phyloP scores from a whole-genome alignment of 1,284 basidiomycete genomes.

The Irpex sp. region DNA sequence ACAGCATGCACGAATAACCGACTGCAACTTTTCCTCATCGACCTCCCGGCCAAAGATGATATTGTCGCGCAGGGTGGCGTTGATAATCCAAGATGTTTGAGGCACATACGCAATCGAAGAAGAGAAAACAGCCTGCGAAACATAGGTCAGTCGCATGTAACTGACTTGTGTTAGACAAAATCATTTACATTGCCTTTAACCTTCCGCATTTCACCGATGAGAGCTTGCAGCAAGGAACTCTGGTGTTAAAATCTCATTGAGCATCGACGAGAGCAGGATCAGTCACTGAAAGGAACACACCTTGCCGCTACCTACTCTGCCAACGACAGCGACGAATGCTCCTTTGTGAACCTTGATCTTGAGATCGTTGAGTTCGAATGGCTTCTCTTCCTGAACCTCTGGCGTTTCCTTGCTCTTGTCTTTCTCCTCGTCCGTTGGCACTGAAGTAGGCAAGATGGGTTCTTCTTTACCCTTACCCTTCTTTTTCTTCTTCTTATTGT shows the following conservation, averaged over 20 bases:
- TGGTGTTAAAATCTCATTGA: constrained; percentile 18
- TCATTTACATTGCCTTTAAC: constrained; percentile 47
- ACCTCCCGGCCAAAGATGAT: constrained; percentile 61
- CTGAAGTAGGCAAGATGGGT: constrained; percentile 20
- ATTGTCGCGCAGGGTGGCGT: constrained; percentile 67
- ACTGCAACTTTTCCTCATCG: constrained; percentile 51
- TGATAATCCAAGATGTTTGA: constrained; percentile 79
- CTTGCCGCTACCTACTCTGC: constrained; percentile 73
- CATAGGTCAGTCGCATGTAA: background rate
- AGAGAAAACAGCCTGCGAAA: constrained; percentile 51
- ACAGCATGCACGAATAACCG: constrained; percentile 57
- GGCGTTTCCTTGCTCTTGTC: constrained; percentile 19
- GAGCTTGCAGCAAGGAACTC: constrained; percentile 64
- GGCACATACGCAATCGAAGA: constrained; percentile 74
- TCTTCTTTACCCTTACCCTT: constrained; percentile 18
- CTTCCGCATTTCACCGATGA: constrained; percentile 80
- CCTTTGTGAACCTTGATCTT: constrained; percentile 56
- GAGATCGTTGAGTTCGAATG: constrained; percentile 60
- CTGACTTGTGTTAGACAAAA: background rate
- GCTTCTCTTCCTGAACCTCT: constrained; percentile 39
- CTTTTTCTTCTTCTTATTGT: background rate
- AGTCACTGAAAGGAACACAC: constrained; percentile 25
- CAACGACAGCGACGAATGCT: constrained; percentile 69
- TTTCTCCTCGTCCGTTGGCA: constrained; percentile 1
- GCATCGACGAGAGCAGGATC: background rate